Evolutionary conservation across 2,329 filamentous ascomycete species (phyloP), one percentile per base, ranked within the genome.

Genomic region (Plectosphaerella cucumerina): DNA sequence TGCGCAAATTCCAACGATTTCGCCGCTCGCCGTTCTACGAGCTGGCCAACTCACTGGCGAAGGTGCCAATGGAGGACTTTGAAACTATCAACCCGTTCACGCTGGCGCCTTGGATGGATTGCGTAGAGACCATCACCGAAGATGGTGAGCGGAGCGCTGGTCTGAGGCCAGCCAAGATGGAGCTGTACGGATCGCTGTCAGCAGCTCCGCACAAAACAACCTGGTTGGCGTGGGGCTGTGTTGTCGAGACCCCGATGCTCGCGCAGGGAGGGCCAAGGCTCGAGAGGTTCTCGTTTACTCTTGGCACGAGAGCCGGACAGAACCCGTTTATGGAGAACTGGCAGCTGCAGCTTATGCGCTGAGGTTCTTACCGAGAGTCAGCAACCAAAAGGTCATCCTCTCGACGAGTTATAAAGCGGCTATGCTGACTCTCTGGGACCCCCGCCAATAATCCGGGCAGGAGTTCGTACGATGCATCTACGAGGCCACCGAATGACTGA

Each of bases 391-490:
- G 20, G 39, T 57, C 21, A 44, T 45, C 23, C 33, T 56, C 6
- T 46, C 58, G 15, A 52, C 50, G 17, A 52, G 48, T 34, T 58
- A 57, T 23, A 56, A 54, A 48, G 58, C 50, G 17, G 52, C 50
- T 12, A 43, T 52, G 20, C 48, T 55, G n/a, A 49, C 45, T 4
- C 20, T 59, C n/a, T 37, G 46, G 44, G 53, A 55, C 12, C 54
- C 51, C n/a, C 41, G 47, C 35, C 43, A 59, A 17, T 51, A 59
- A 34, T 59, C 56, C 4, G 54, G 54, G 31, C 50, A 58, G 48
- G 56, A 56, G 51, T 56, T 53, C 50, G 47, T 55, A 48, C 23
- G 49, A 17, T 50, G 41, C 26, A 56, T 57, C 39, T 59, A 58
- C 42, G 49, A 56, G 37, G 56, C 42, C 11, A 54, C 53, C 20